Evolutionary conservation across 176 grass and related monocot genomes (phyloP).

Genomic region (barley (Hordeum vulgare)): MorexV3_pseudomolecules_assembly NC_058520.1:134152886-134153385

Average conservation of each 20-base stretch:
- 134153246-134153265: constrained; percentile 3
- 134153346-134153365: not conserved
- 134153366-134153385: not conserved
- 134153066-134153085: not conserved
- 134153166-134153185: not conserved
- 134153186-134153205: constrained; percentile 15
- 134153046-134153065: not conserved
- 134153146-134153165: not conserved
- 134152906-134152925: constrained; percentile 94
- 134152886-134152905: constrained; percentile 64
- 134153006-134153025: not conserved
- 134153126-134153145: too few relatives aligned
- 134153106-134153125: too few relatives aligned
- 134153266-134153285: not conserved
- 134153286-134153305: too few relatives aligned
- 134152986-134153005: constrained; percentile 54
- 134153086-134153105: not conserved
- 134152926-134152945: constrained; percentile 85
- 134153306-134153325: too few relatives aligned
- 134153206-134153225: not conserved
- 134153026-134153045: not conserved
- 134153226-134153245: constrained; percentile 35
- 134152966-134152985: constrained; percentile 53
- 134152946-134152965: constrained; percentile 48
- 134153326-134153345: not conserved